Evolutionary conservation across 2,329 filamentous ascomycete genomes (phyloP).

Genomic region (Ciborinia camelliae): DNA sequence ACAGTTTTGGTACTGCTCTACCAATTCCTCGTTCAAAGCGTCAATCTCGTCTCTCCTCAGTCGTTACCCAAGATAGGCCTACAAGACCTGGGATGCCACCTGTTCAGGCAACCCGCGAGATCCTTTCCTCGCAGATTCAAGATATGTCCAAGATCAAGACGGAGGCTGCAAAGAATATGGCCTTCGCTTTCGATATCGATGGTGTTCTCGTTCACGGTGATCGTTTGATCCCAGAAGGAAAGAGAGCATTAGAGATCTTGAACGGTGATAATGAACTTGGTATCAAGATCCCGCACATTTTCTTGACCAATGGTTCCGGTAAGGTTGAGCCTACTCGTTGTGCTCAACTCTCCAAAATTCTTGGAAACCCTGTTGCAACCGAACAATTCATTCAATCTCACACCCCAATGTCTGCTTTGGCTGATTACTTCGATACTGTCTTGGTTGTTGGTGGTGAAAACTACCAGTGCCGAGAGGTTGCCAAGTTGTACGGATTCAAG

Average conservation of each 20-base stretch:
- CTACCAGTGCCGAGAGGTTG: conserved; percentile 70
- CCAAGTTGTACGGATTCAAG: conserved; percentile 70
- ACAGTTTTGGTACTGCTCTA: conserved; percentile 71
- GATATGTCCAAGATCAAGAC: conserved; percentile 65
- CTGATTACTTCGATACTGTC: conserved; percentile 66
- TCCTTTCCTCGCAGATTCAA: conserved; percentile 68
- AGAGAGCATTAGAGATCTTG: conserved; percentile 64
- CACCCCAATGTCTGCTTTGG: conserved; percentile 71
- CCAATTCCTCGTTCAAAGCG: conserved; percentile 70
- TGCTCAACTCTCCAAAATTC: conserved; percentile 64
- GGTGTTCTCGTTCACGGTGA: conserved; percentile 73
- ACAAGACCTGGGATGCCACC: conserved; percentile 55
- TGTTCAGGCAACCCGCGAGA: conserved; percentile 60
- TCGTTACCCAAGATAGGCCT: conserved; percentile 48
- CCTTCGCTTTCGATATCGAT: conserved; percentile 76
- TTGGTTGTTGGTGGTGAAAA: conserved; percentile 73
- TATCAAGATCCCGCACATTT: conserved; percentile 60
- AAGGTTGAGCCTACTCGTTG: conserved; percentile 65
- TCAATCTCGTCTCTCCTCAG: conserved; percentile 63
- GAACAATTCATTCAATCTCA: conserved; percentile 77
- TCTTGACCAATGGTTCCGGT: conserved; percentile 71
- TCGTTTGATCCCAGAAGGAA: conserved; percentile 64
- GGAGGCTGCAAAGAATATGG: conserved; percentile 49
- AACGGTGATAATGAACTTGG: conserved; percentile 72
- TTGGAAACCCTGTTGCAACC: conserved; percentile 60